A percentile compares a stretch with the other conserved stretches of the same genome.
Evolutionary conservation across 2,329 filamentous ascomycete genomes (phyloP).

Genomic region (Cladobotryum mycophilum): DNA sequence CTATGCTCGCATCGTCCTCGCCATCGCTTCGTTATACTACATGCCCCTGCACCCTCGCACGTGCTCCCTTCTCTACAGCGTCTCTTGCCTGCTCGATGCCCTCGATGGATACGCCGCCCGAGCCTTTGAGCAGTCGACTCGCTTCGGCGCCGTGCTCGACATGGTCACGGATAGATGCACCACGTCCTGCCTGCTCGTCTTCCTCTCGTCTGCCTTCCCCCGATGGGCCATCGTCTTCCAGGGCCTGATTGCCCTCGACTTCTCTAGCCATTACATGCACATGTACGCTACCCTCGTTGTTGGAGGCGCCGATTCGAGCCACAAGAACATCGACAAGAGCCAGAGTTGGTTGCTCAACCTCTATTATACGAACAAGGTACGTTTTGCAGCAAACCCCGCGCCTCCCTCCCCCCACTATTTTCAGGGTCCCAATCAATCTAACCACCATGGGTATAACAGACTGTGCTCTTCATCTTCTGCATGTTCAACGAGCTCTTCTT

Average conservation of each 20-base stretch:
- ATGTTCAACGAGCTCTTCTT: conserved; percentile 93
- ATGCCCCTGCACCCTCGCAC: conserved; percentile 98
- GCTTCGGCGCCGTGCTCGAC: conserved; percentile 93
- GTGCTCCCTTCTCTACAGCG: conserved; percentile 82
- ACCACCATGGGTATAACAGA: conserved; percentile 43
- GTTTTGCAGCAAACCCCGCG: conserved; percentile 6
- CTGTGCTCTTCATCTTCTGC: conserved; percentile 86
- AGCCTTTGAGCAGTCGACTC: conserved; percentile 79
- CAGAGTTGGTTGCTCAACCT: conserved; percentile 85
- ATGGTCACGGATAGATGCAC: conserved; percentile 99
- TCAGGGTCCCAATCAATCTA: conserved; percentile 3
- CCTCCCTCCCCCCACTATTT: neutral
- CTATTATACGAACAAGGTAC: conserved; percentile 95
- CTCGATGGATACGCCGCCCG: conserved; percentile 86
- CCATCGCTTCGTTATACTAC: conserved; percentile 91
- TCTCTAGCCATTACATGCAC: conserved; percentile 97
- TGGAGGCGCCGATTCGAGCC: conserved; percentile 71
- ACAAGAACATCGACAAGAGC: conserved; percentile 89
- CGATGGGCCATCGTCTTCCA: conserved; percentile 94
- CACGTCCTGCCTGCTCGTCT: conserved; percentile 89
- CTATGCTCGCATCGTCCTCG: conserved; percentile 71
- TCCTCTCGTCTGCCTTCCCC: conserved; percentile 89
- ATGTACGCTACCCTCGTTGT: conserved; percentile 95
- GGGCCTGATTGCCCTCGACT: conserved; percentile 81
- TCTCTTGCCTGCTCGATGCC: conserved; percentile 92